These are phyloP conservation scores for Litsea cubeba DNA, from an alignment of 164 flowering plant species.

Conservation along the genomic window DNA sequence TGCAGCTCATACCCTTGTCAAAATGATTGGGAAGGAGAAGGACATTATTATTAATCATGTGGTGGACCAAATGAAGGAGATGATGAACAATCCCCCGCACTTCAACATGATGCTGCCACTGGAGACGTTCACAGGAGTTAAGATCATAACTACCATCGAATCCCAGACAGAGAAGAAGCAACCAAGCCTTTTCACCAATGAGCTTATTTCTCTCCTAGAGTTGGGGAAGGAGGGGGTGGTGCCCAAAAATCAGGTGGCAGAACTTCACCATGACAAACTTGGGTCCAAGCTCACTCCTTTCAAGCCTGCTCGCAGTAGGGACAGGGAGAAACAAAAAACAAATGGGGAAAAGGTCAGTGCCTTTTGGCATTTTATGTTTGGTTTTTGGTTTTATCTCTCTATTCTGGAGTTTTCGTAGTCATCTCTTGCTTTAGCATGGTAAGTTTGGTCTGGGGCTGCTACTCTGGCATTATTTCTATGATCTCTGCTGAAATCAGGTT, in stretches of 20 bases:
- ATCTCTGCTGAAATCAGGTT: no score
- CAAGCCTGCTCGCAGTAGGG: constrained; percentile 24
- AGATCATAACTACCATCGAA: constrained; percentile 20
- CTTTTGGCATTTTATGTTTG: background rate
- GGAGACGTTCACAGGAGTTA: constrained; percentile 22
- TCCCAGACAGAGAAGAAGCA: constrained; percentile 17
- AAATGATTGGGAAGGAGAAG: constrained; percentile 26
- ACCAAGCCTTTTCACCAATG: background rate
- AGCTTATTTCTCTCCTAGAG: constrained; percentile 25
- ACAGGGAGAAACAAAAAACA: background rate
- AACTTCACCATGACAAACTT: constrained; percentile 23
- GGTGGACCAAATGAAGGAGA: constrained; percentile 29
- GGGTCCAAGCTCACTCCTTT: constrained; percentile 23
- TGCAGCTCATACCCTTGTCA: constrained; percentile 23
- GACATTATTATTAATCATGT: constrained; percentile 20
- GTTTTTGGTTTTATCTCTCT: no score
- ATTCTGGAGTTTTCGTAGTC: no score
- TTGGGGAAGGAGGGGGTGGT: constrained; percentile 24
- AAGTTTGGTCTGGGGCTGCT: no score
- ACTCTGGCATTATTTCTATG: no score
- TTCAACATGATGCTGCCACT: constrained; percentile 28
- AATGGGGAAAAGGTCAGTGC: background rate
- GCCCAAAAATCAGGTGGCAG: constrained; percentile 25
- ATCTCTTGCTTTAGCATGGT: no score
- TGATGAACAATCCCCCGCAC: constrained; percentile 34